Conservation (phyloP, 2,329 filamentous ascomycete genomes). For the Colletotrichum sp. region DNA sequence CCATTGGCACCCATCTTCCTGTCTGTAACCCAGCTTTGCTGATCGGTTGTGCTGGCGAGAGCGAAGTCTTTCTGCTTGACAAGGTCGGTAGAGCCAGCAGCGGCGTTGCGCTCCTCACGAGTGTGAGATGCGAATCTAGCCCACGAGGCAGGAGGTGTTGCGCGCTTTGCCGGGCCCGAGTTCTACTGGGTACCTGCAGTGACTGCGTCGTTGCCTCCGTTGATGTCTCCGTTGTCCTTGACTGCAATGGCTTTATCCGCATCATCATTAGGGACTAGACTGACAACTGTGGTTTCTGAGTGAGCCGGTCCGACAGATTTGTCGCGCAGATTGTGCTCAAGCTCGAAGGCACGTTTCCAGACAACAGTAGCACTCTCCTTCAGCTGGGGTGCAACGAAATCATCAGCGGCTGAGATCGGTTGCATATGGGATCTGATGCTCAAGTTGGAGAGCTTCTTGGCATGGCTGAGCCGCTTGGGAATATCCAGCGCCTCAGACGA, state of each 20-base stretch:
- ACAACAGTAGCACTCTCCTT: slow-evolving; percentile 28
- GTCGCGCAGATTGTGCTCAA: slow-evolving; percentile 23
- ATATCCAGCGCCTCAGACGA: neutral
- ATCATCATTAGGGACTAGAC: neutral
- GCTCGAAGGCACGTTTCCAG: slow-evolving; percentile 31
- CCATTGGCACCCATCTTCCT: neutral
- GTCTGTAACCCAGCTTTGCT: slow-evolving; percentile 31
- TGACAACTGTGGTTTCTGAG: neutral
- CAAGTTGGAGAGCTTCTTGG: slow-evolving; percentile 21
- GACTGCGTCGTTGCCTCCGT: neutral
- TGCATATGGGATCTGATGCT: slow-evolving; percentile 22
- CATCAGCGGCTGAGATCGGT: neutral
- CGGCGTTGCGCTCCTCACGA: slow-evolving; percentile 30
- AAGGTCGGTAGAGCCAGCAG: slow-evolving; percentile 26
- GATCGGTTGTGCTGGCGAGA: slow-evolving; percentile 21
- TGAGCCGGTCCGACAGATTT: neutral
- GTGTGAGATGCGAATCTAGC: slow-evolving; percentile 36
- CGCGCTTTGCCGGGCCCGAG: slow-evolving; percentile 4
- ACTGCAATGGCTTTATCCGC: neutral
- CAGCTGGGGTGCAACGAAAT: slow-evolving; percentile 13
- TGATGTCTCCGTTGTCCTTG: neutral
- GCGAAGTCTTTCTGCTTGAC: slow-evolving; percentile 35
- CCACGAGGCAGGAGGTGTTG: slow-evolving; percentile 35
- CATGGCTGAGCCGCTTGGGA: neutral
- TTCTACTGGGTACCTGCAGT: neutral